Conservation (phyloP, 164 flowering plant genomes). For the Stephania cephalantha region DNA sequence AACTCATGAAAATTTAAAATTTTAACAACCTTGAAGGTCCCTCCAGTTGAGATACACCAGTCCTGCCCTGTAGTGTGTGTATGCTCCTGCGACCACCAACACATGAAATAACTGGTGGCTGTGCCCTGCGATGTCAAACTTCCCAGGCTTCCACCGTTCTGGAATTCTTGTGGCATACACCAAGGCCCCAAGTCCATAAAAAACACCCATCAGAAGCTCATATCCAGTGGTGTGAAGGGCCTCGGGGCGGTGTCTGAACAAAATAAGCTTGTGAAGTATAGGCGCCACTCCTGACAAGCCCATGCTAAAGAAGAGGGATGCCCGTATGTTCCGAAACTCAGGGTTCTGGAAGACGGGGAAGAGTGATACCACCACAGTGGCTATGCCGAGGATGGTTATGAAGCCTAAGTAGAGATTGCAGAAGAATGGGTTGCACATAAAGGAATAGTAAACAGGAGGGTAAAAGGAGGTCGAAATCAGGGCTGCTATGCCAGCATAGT, state of each 20-base stretch:
- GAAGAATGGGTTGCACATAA: slow-evolving; percentile 91
- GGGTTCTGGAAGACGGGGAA: slow-evolving; percentile 80
- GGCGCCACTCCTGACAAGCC: slow-evolving; percentile 84
- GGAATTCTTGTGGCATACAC: slow-evolving; percentile 86
- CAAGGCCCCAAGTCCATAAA: slow-evolving; percentile 76
- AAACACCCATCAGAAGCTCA: slow-evolving; percentile 76
- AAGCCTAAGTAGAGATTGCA: slow-evolving; percentile 81
- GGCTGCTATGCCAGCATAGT: slow-evolving; percentile 93
- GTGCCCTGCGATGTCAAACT: slow-evolving; percentile 92
- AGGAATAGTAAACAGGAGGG: slow-evolving; percentile 94
- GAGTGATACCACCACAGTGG: slow-evolving; percentile 62
- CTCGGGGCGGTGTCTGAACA: slow-evolving; percentile 69
- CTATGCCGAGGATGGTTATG: slow-evolving; percentile 73
- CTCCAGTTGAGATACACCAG: slow-evolving; percentile 83
- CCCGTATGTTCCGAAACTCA: slow-evolving; percentile 60
- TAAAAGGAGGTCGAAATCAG: slow-evolving; percentile 89
- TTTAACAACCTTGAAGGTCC: slow-evolving; percentile 69
- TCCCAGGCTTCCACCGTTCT: slow-evolving; percentile 96
- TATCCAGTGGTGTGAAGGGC: slow-evolving; percentile 83
- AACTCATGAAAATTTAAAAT: background rate
- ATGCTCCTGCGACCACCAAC: slow-evolving; percentile 89
- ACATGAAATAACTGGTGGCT: slow-evolving; percentile 94
- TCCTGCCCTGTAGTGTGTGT: slow-evolving; percentile 83
- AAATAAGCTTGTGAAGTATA: slow-evolving; percentile 70
- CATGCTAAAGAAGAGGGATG: slow-evolving; percentile 81